These are phyloP conservation scores for Primulina tabacum DNA, from an alignment of 257 asterid genomes.

Conservation along the genomic window DNA sequence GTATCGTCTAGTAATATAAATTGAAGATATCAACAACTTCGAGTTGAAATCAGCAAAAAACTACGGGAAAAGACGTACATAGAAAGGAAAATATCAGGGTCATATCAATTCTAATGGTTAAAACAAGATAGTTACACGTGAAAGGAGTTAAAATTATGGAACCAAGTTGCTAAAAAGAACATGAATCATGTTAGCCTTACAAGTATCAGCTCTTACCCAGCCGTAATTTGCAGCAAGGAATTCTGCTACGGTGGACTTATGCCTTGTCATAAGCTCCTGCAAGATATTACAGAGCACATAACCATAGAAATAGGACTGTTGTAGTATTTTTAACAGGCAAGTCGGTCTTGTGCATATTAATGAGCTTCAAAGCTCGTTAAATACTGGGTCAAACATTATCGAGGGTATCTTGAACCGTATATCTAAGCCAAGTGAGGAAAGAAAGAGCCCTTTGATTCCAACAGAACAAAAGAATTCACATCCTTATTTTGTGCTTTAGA, in stretches of 20 bases:
- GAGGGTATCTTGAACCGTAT: too few relatives aligned
- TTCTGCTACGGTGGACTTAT: constrained; percentile 82
- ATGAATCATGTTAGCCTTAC: neutral
- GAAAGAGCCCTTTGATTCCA: too few relatives aligned
- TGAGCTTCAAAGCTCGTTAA: neutral
- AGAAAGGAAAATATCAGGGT: constrained; percentile 1
- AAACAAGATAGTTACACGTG: neutral
- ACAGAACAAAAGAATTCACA: neutral
- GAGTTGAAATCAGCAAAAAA: constrained; percentile 82
- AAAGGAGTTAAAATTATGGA: neutral
- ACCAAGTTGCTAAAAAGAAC: neutral
- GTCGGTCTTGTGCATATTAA: neutral
- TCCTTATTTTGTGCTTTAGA: neutral
- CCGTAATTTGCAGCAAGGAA: constrained; percentile 60
- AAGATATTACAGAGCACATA: constrained; percentile 24
- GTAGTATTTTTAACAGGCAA: neutral
- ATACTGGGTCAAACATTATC: too few relatives aligned
- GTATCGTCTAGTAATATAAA: constrained; percentile 81
- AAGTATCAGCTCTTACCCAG: constrained; percentile 54
- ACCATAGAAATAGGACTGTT: constrained; percentile 2
- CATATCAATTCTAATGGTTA: neutral
- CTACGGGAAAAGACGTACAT: constrained; percentile 31
- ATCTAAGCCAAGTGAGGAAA: too few relatives aligned
- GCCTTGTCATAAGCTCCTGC: constrained; percentile 93
- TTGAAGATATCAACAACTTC: constrained; percentile 73